Evolutionary conservation across 192 early-diverging fungal genomes (phyloP).

Genomic region (Podila minutissima): DNA sequence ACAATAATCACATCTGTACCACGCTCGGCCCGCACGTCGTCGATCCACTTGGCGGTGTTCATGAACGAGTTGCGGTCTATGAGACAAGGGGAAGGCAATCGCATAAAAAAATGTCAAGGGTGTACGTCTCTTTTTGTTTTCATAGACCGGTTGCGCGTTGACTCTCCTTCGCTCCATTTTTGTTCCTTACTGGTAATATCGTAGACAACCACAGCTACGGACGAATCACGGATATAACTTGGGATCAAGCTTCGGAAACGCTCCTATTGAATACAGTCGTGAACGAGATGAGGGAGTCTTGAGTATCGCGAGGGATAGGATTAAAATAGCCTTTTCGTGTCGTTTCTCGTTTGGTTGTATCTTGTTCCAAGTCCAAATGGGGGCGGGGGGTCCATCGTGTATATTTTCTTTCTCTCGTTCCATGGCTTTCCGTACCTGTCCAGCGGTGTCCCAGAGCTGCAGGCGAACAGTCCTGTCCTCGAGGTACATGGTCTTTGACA

Average conservation of each 20-base stretch:
- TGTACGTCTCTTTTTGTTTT: background rate
- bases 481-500: constrained; percentile 99
- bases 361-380: background rate
- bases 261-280: constrained; percentile 68
- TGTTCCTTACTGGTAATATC: constrained; percentile 88
- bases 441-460: constrained; percentile 99
- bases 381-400: background rate
- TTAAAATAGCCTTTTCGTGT: background rate
- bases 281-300: background rate
- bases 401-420: background rate
- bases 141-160: background rate
- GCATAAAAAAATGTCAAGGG: background rate
- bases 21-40: constrained; percentile 98
- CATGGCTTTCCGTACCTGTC: constrained; percentile 68
- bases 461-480: constrained; percentile 98
- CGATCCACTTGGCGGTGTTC: constrained; percentile 98
- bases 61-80: constrained; percentile 94
- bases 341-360: background rate
- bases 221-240: constrained; percentile 98
- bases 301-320: background rate
- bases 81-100: background rate
- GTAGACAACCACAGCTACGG: constrained; percentile 96
- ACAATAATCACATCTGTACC: constrained; percentile 99
- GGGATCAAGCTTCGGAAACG: constrained; percentile 98
- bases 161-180: background rate